Evolutionary conservation across 2,329 filamentous ascomycete genomes (phyloP), one percentile per base, ranked within the genome.

Genomic region (Phaeosphaeria sp.): DNA sequence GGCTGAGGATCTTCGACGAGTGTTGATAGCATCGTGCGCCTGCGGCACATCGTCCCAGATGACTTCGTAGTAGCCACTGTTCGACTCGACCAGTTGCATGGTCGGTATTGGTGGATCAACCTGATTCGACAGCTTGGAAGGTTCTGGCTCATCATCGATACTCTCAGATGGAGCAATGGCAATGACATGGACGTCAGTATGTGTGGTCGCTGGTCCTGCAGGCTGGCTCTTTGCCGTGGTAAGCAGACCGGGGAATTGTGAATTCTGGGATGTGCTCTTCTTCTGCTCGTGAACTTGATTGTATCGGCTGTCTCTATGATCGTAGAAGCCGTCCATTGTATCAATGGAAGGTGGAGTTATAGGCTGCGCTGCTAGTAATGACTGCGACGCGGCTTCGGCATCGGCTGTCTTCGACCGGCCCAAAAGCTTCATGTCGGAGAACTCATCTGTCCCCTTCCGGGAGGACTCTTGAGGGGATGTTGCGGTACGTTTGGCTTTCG

Each of bases 141-240:
- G 3, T 20, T 3, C n/a, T 6, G 20, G 30, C 15, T 43, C 11
- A 6, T 55, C 53, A 1, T 50, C 53, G 2, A 47, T 21, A 21
- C 21, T 51, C 60, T 55, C 60, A 1, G 64, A 61, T 5, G 71
- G 70, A 17, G 71, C 53, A 33, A 71, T 64, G 3, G 73, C 65
- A 30, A 77, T 62, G 20, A 76, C 68, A 53, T 77, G 74, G 2
- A 77, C 73, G 56, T 75, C 74, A 1, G 75, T 73, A 4, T 67
- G 61, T 5, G 74, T 77, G 6, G 70, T 54, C 6, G 72, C 73
- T 21, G 73, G 60, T 30, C 66, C 63, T 20, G 73, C 74, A 21
- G 53, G 56, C 21, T 33, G 61, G 43, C 73, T 64, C 51, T 71
- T 77, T 7, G 45, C 46, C 20, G 36, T 48, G 21, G 25, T 18